Evolutionary conservation across 148 eudicot genomes (phyloP).

Genomic region (Polygonum aviculare): DNA sequence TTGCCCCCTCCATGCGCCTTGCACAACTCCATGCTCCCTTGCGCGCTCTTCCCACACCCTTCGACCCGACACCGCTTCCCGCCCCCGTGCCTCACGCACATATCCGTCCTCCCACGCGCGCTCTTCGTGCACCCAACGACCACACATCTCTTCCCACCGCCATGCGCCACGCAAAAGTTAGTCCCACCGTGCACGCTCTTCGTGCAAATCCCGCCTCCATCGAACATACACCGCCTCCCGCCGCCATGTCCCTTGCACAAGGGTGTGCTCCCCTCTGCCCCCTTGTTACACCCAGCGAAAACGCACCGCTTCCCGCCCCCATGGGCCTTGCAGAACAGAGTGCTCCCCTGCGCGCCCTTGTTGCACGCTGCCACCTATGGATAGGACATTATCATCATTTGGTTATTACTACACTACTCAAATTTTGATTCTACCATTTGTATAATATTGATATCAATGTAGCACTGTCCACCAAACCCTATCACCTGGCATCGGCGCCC

Average conservation of each 20-base stretch:
- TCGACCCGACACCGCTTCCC: slow-evolving; percentile 59
- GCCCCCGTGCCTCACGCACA: slow-evolving; percentile 65
- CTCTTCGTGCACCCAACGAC: slow-evolving; percentile 79
- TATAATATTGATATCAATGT: too few relatives aligned
- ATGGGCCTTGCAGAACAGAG: slow-evolving; percentile 78
- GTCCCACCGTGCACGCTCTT: slow-evolving; percentile 97
- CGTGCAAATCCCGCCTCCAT: slow-evolving; percentile 89
- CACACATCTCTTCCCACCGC: slow-evolving; percentile 85
- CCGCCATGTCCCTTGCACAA: slow-evolving; percentile 95
- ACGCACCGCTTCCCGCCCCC: slow-evolving; percentile 91
- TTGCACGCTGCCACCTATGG: slow-evolving; percentile 25
- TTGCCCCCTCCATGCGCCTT: slow-evolving; percentile 81
- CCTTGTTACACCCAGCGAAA: slow-evolving; percentile 79
- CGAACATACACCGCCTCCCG: slow-evolving; percentile 74
- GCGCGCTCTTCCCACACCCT: slow-evolving; percentile 60
- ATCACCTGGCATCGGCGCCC: slow-evolving; percentile 67
- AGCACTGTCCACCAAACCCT: too few relatives aligned
- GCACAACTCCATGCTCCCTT: slow-evolving; percentile 65
- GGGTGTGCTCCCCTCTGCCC: slow-evolving; percentile 95
- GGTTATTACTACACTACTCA: too few relatives aligned
- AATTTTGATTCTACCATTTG: too few relatives aligned
- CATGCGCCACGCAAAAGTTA: slow-evolving; percentile 80
- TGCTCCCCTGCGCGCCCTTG: slow-evolving; percentile 92
- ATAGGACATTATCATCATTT: too few relatives aligned
- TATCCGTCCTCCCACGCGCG: slow-evolving; percentile 82